Evolutionary conservation across 306 rosid species (phyloP).

Genomic region (Prunus davidiana): DNA sequence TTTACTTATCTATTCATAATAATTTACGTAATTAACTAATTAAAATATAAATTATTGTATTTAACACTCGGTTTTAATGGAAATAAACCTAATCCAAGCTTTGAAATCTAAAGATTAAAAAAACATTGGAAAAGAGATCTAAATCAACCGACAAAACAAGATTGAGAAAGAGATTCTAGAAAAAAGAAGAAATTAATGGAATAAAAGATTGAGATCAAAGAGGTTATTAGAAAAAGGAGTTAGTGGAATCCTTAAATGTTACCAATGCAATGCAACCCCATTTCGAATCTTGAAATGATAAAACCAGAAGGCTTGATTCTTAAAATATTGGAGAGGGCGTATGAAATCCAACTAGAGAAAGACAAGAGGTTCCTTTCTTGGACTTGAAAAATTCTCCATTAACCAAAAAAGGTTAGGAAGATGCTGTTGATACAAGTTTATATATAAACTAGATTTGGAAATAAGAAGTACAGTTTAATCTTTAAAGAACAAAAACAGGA

Average conservation of each 20-base stretch:
- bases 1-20: too few species aligned
- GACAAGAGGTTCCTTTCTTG: conserved; percentile 1
- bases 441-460: not conserved
- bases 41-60: too few species aligned
- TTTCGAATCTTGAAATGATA: conserved; percentile 3
- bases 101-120: too few species aligned
- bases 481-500: not conserved
- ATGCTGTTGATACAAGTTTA: conserved; percentile 1
- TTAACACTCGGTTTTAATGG: not conserved
- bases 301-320: not conserved
- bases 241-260: not conserved
- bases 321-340: not conserved
- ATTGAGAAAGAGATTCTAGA: too few species aligned
- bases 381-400: not conserved
- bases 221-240: too few species aligned
- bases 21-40: too few species aligned
- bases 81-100: not conserved
- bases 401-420: not conserved
- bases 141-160: too few species aligned
- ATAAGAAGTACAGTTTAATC: not conserved
- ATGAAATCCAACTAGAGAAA: not conserved
- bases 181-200: too few species aligned
- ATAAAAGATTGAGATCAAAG: too few species aligned
- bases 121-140: too few species aligned
- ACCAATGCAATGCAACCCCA: conserved; percentile 3